These are phyloP conservation scores for Colletotrichum musae DNA, from an alignment of 2,329 filamentous ascomycete genomes.

Conservation along the genomic window DNA sequence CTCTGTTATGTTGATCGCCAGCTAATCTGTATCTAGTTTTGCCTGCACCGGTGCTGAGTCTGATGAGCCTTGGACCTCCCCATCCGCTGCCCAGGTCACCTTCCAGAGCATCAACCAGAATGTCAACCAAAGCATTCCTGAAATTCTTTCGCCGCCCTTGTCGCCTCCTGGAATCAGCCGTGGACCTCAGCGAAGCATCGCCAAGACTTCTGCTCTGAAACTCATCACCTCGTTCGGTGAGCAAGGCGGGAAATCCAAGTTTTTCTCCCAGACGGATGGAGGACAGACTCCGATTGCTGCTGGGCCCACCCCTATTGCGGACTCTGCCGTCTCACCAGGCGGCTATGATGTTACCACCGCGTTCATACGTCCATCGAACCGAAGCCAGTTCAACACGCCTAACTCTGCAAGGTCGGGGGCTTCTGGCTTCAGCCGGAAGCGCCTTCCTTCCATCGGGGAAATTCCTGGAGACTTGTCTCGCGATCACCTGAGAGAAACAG, in stretches of 20 bases:
- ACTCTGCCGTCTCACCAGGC: constrained; percentile 81
- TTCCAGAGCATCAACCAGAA: constrained; percentile 68
- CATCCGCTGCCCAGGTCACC: constrained; percentile 76
- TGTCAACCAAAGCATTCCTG: constrained; percentile 68
- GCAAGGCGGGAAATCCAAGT: constrained; percentile 71
- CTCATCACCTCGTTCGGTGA: constrained; percentile 91
- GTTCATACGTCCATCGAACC: constrained; percentile 76
- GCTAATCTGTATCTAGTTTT: constrained; percentile 66
- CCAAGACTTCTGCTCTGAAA: constrained; percentile 88
- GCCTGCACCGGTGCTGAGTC: constrained; percentile 91
- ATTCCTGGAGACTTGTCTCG: constrained; percentile 60
- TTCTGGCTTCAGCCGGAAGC: constrained; percentile 72
- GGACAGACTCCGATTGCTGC: constrained; percentile 83
- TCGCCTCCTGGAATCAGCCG: constrained; percentile 78
- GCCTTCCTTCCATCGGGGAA: constrained; percentile 86
- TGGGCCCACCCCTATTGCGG: constrained; percentile 89
- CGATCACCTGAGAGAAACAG: constrained; percentile 41
- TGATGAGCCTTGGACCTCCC: constrained; percentile 89
- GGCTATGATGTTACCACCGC: constrained; percentile 77
- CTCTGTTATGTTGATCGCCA: background rate
- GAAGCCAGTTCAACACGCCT: constrained; percentile 78
- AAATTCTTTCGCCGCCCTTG: constrained; percentile 78
- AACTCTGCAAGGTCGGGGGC: constrained; percentile 74
- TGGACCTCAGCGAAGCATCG: constrained; percentile 74
- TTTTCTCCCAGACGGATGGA: constrained; percentile 70